Conservation (phyloP, 2,329 filamentous ascomycete genomes). For the Pseudocercospora eumusae region DNA sequence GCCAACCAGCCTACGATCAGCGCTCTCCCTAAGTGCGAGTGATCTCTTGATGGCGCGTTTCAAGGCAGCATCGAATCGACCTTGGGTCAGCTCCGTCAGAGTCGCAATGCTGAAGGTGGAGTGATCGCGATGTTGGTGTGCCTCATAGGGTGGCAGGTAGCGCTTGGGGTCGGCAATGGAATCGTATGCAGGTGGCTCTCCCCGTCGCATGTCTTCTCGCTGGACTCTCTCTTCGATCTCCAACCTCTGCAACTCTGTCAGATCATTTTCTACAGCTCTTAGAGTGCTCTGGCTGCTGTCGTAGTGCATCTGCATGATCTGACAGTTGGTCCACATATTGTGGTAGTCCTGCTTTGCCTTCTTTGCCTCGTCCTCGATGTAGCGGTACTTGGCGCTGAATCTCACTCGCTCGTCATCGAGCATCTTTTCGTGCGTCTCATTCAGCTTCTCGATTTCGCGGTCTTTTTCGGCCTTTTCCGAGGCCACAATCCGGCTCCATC, state of each 20-base stretch:
- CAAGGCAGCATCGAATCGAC: neutral
- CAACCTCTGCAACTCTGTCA: slow-evolving; percentile 28
- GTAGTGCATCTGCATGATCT: slow-evolving; percentile 7
- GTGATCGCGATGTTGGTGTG: slow-evolving; percentile 16
- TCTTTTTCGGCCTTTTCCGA: slow-evolving; percentile 13
- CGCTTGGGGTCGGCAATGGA: slow-evolving; percentile 28
- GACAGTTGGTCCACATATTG: slow-evolving; percentile 10
- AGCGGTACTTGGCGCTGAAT: slow-evolving; percentile 3
- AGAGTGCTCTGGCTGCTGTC: neutral
- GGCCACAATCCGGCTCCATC: slow-evolving; percentile 7
- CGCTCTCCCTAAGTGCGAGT: neutral
- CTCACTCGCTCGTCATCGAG: slow-evolving; percentile 10
- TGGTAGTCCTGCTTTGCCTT: slow-evolving; percentile 8
- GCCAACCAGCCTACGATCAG: neutral
- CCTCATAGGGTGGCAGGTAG: slow-evolving; percentile 24
- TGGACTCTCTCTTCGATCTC: slow-evolving; percentile 5
- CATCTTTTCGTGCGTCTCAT: slow-evolving; percentile 8
- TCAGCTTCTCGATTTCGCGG: slow-evolving; percentile 6
- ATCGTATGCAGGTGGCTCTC: slow-evolving; percentile 35
- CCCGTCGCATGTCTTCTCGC: slow-evolving; percentile 2
- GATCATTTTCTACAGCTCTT: slow-evolving; percentile 26
- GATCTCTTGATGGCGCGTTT: neutral
- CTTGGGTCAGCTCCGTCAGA: neutral
- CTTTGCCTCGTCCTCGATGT: slow-evolving; percentile 3
- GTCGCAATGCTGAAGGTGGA: slow-evolving; percentile 5